Base-by-base conservation (phyloP, 306 rosid genomes). In the Macrotyloma uniflorum region DNA sequence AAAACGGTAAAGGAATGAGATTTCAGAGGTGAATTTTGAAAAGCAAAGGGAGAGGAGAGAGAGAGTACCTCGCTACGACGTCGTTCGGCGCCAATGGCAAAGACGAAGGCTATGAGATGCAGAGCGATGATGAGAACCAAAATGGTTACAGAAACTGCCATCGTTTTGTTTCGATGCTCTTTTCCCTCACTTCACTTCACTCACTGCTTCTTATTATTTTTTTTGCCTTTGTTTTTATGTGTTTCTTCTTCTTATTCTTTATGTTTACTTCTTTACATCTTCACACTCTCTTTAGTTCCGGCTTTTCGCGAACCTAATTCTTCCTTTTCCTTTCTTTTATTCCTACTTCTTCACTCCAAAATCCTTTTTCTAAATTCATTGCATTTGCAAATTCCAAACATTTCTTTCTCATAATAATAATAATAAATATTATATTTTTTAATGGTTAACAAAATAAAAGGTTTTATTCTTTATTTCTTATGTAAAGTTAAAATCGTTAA, bases 1-100 rank as follows among this genome's bases (percentile, higher is more conserved):
- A 58, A 74, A 83, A 63, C 9, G 8, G 4, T 43, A n/a, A 10
- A 51, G 2, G 18, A 54, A 12, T 1, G 0, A 38, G 38, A 62
- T 69, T 36, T 49, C 0, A 19, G 63, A 30, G 53, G 16, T 49
- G 30, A 43, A 62, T 43, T 15, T 32, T 30, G 14, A 46, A 12
- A 38, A 67, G 2, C 23, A 19, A 75, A 22, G 3, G 0, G 5
- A 16, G 32, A 14, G 36, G 24, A 54, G 58, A 35, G 23, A 53
- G 62, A 4, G 5, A 24, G n/a, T 80, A 91, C 97, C 79, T 55
- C 42, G 82, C 93, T 93, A 67, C 99, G 96, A 68, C 98, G 98
- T 24, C 88, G 88, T 83, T 95, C 99, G 40, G 98, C 99, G 11
- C 98, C 99, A 9, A 95, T 66, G 67, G 99, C 96, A 26, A 95